A percentile compares a stretch with the other conserved stretches of the same genome.
These are phyloP conservation scores for Lepidium aucheri DNA, from an alignment of 345 rosid genomes.

Conservation along the genomic window DNA sequence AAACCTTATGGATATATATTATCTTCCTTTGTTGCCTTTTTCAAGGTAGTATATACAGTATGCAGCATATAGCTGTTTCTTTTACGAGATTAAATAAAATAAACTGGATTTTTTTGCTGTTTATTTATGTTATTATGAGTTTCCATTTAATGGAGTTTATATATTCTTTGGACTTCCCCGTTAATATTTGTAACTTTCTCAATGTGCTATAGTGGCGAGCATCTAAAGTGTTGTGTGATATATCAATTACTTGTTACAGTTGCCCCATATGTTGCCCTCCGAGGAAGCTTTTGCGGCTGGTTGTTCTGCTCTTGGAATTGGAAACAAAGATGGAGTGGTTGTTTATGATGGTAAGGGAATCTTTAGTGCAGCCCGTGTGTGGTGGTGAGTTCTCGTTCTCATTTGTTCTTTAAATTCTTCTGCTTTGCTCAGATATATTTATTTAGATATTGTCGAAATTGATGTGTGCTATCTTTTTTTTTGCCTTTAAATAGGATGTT, in stretches of 20 bases:
- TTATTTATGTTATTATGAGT: background rate
- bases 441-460: background rate
- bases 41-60: background rate
- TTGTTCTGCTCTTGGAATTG: constrained; percentile 88
- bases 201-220: background rate
- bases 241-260: constrained; percentile 35
- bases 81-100: background rate
- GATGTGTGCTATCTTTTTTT: constrained; percentile 3
- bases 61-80: background rate
- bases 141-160: background rate
- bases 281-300: constrained; percentile 99
- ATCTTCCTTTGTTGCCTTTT: background rate
- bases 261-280: constrained; percentile 96
- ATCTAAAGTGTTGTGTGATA: background rate
- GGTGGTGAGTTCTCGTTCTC: constrained; percentile 67
- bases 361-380: constrained; percentile 98
- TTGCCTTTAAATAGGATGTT: constrained; percentile 64
- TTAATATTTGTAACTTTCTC: background rate
- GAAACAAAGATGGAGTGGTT: constrained; percentile 79
- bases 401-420: background rate
- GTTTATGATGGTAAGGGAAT: constrained; percentile 99
- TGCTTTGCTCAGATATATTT: background rate
- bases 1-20: background rate
- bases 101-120: background rate
- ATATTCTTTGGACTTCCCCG: background rate